Percentiles rank a stretch among this genome's conserved stretches.
Conservation (phyloP, 176 grass and related monocot genomes). For the Panicum miliaceum region DNA sequence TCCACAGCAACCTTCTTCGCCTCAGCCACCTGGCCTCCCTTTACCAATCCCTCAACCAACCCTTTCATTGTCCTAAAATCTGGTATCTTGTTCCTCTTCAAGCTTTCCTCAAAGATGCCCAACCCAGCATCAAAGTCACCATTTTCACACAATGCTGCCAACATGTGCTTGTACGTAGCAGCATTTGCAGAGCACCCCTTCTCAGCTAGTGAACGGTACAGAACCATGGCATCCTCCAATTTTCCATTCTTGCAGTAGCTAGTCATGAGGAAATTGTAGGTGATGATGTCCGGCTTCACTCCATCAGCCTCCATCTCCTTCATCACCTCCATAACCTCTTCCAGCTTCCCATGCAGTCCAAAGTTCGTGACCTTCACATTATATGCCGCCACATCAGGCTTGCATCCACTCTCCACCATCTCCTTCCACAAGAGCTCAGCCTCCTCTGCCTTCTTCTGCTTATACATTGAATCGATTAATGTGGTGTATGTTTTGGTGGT, state of each 20-base stretch:
- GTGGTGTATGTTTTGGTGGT: constrained; percentile 60
- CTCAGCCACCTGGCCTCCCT: constrained; percentile 52
- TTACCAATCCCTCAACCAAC: constrained; percentile 59
- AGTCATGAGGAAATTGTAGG: constrained; percentile 78
- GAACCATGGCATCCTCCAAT: constrained; percentile 53
- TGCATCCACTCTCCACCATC: constrained; percentile 60
- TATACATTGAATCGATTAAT: constrained; percentile 66
- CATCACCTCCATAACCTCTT: constrained; percentile 52
- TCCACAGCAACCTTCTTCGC: constrained; percentile 48
- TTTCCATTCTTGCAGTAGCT: constrained; percentile 55
- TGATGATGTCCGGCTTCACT: constrained; percentile 59
- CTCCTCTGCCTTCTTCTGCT: constrained; percentile 50
- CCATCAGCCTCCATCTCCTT: constrained; percentile 61
- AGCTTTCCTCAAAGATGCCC: constrained; percentile 57
- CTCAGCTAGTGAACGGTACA: constrained; percentile 52
- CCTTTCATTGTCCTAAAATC: constrained; percentile 55
- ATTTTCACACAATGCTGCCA: constrained; percentile 48
- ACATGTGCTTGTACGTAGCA: constrained; percentile 51
- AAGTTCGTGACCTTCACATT: constrained; percentile 61
- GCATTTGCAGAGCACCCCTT: constrained; percentile 60
- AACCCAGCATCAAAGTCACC: constrained; percentile 59
- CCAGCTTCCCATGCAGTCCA: constrained; percentile 41
- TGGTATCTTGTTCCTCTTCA: constrained; percentile 51
- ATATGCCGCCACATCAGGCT: constrained; percentile 57
- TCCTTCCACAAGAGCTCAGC: constrained; percentile 73